A percentile compares a stretch with the other conserved stretches of the same genome.
Evolutionary conservation across 2,329 filamentous ascomycete species (phyloP).

Genomic region (Ophiostoma australiae): DNA sequence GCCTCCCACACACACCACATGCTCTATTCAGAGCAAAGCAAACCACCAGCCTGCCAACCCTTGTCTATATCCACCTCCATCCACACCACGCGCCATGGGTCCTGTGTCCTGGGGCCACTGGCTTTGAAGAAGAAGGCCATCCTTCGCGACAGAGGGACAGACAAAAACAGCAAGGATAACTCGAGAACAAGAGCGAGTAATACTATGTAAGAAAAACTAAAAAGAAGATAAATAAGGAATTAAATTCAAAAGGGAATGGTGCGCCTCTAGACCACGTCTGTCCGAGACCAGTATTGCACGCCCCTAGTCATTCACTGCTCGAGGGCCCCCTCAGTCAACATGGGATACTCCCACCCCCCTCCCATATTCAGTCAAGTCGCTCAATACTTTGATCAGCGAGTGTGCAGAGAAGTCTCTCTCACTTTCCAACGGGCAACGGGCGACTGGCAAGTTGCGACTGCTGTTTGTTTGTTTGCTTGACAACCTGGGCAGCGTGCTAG

Average conservation of each 20-base stretch:
- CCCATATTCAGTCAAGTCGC: not conserved
- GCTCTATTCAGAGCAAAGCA: not conserved
- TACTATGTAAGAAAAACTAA: slow-evolving; percentile 6
- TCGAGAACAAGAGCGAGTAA: not conserved
- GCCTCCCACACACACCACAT: not conserved
- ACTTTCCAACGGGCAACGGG: not conserved
- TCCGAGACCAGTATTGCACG: slow-evolving; percentile 8
- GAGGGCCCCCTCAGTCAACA: slow-evolving; percentile 2
- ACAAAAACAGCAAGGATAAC: not conserved
- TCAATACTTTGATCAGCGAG: not conserved
- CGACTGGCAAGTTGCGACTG: not conserved
- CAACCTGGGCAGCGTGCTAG: slow-evolving; percentile 8
- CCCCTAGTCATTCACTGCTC: not conserved
- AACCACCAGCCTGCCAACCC: slow-evolving; percentile 15
- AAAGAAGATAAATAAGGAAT: not conserved
- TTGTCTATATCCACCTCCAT: slow-evolving; percentile 18
- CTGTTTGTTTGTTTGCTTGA: not conserved
- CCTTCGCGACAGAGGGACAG: slow-evolving; percentile 1
- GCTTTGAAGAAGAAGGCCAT: slow-evolving; percentile 5
- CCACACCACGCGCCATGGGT: slow-evolving; percentile 15
- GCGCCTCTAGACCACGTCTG: slow-evolving; percentile 16
- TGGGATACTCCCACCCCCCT: not conserved
- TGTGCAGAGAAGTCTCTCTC: not conserved
- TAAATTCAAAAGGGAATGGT: not conserved
- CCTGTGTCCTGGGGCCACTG: not conserved